A percentile compares a stretch with the other conserved stretches of the same genome.
Evolutionary conservation across 768 basidiomycete genomes (phyloP).

Genomic region (Suillus cothurnatus): DNA sequence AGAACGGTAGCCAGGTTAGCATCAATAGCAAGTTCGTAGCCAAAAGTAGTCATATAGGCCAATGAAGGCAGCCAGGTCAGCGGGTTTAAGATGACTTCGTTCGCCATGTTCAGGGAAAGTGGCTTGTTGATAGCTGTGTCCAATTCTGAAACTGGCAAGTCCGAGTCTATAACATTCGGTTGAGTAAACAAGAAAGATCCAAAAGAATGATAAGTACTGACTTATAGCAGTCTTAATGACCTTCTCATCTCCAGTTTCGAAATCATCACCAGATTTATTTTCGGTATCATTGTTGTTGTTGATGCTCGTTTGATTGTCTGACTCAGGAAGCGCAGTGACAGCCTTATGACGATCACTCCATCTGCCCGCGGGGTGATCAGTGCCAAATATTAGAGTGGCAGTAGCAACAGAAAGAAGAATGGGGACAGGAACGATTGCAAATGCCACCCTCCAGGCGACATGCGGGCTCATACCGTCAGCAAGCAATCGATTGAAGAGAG

Average conservation of each 20-base stretch:
- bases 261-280: slow-evolving; percentile 24
- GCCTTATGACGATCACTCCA: slow-evolving; percentile 51
- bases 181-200: background rate
- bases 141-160: slow-evolving; percentile 38
- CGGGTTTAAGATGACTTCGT: slow-evolving; percentile 39
- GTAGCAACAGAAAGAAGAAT: slow-evolving; percentile 46
- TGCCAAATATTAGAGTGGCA: slow-evolving; percentile 46
- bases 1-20: slow-evolving; percentile 51
- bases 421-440: slow-evolving; percentile 59
- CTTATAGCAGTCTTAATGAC: slow-evolving; percentile 16
- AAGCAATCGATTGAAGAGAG: slow-evolving; percentile 45
- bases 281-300: slow-evolving; percentile 21
- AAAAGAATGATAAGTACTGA: slow-evolving; percentile 5
- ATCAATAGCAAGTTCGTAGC: slow-evolving; percentile 59
- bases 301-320: slow-evolving; percentile 1
- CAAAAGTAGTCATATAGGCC: slow-evolving; percentile 58
- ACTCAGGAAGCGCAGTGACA: slow-evolving; percentile 23
- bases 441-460: slow-evolving; percentile 56
- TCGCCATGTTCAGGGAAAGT: slow-evolving; percentile 37
- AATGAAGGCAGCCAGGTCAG: slow-evolving; percentile 58
- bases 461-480: slow-evolving; percentile 39
- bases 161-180: slow-evolving; percentile 16
- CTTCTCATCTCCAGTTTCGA: slow-evolving; percentile 31
- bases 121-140: slow-evolving; percentile 49
- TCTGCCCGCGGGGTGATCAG: slow-evolving; percentile 55